Conservation (phyloP, 805 yeast species). For the Pichia membranifaciens region DNA sequence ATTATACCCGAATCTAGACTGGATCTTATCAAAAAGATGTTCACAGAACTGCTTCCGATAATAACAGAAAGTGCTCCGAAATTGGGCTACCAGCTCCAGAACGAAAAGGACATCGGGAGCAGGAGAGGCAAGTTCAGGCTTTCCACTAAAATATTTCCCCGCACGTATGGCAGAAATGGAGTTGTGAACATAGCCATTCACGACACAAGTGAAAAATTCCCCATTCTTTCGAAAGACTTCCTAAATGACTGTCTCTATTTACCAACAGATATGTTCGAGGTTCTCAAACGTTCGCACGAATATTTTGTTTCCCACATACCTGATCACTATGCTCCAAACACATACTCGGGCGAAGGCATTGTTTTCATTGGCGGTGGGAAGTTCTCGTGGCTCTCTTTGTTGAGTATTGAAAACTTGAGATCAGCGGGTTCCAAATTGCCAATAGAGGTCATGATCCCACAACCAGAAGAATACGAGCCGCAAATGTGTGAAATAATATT, state of each 20-base stretch:
- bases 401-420: slow-evolving; percentile 45
- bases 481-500: slow-evolving; percentile 33
- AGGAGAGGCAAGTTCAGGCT: slow-evolving; percentile 2
- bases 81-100: slow-evolving; percentile 20
- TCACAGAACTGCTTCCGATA: slow-evolving; percentile 6
- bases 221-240: slow-evolving; percentile 47
- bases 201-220: slow-evolving; percentile 24
- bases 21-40: neutral
- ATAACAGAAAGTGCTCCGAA: slow-evolving; percentile 12
- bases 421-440: slow-evolving; percentile 43
- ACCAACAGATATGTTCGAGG: slow-evolving; percentile 36
- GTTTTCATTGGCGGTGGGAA: slow-evolving; percentile 73
- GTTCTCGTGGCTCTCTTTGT: slow-evolving; percentile 56
- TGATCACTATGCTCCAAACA: slow-evolving; percentile 20
- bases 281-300: slow-evolving; percentile 43
- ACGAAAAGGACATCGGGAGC: slow-evolving; percentile 1
- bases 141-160: slow-evolving; percentile 1
- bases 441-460: slow-evolving; percentile 39
- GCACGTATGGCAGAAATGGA: slow-evolving; percentile 27
- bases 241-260: slow-evolving; percentile 45
- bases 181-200: slow-evolving; percentile 28
- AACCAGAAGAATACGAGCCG: slow-evolving; percentile 34
- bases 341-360: slow-evolving; percentile 52
- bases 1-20: neutral
- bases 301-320: slow-evolving; percentile 39